Percentiles rank a stretch among this genome's conserved stretches.
Conservation (phyloP, 2,329 filamentous ascomycete genomes). For the Fusarium mundagurra region DNA sequence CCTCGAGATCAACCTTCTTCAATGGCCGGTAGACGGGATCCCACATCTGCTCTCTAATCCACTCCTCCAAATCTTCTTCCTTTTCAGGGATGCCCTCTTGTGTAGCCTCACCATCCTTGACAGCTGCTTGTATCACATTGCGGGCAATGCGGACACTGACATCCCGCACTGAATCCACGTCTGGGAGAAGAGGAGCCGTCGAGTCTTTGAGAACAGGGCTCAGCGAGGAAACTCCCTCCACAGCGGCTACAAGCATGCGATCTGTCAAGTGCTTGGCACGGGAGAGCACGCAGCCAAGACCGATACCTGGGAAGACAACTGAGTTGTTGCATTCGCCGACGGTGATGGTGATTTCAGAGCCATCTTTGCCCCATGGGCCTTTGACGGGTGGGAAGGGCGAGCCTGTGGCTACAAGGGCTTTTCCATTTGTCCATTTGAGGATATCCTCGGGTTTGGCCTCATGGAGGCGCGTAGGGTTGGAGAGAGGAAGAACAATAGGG, state of each 20-base stretch:
- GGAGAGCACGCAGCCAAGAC: conserved; percentile 79
- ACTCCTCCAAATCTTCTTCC: conserved; percentile 69
- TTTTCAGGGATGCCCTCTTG: conserved; percentile 70
- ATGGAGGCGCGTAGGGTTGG: conserved; percentile 85
- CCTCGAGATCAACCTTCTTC: conserved; percentile 61
- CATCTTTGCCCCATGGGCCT: conserved; percentile 62
- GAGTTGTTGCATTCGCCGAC: conserved; percentile 89
- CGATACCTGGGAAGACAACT: conserved; percentile 86
- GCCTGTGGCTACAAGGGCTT: conserved; percentile 82
- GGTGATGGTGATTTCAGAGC: conserved; percentile 56
- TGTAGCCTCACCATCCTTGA: conserved; percentile 74
- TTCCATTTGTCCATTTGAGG: conserved; percentile 80
- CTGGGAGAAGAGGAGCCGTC: conserved; percentile 75
- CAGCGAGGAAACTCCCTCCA: conserved; percentile 75
- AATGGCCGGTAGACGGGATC: conserved; percentile 73
- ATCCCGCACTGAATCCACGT: conserved; percentile 76
- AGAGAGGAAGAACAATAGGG: conserved; percentile 84
- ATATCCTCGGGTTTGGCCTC: conserved; percentile 83
- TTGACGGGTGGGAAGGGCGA: conserved; percentile 82
- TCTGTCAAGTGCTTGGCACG: conserved; percentile 75
- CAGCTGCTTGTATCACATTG: conserved; percentile 76
- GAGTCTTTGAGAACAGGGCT: conserved; percentile 74
- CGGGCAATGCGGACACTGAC: conserved; percentile 82
- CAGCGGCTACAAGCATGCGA: conserved; percentile 83
- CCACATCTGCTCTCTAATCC: conserved; percentile 86